Base-by-base conservation (phyloP, 352 stramenopile species). In the Globisporangium lucens region DNA sequence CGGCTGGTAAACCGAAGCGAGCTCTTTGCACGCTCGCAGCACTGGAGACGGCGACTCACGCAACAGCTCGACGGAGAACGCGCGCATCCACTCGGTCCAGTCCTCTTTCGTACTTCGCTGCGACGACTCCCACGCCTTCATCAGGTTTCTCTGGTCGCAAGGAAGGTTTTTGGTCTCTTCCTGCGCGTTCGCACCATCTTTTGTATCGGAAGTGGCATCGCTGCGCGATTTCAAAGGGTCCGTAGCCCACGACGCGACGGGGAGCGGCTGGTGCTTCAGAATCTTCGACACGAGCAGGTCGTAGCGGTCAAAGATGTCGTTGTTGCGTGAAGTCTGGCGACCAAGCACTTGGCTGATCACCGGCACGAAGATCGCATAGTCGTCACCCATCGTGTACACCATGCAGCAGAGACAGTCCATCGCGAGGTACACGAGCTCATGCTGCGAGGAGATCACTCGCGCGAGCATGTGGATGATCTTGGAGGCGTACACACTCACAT, bases 81-180 rank as follows among this genome's bases (percentile, higher is more conserved):
- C 82, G 8, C 98, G 81, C 79, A 99, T 99, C 98, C 98, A 99
- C 74, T 99, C 97, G 63, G 95, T 96, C 97, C 98, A 99, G 71
- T 99, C 98, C 66, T 96, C 89, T 58, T 95, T 95, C 12, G 87
- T 96, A 13, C 82, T 89, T 55, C 87, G 80, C 56, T 96, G 87
- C 10, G 87, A 90, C 47, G 84, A 79, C 52, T 96, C 89, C 89
- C 89, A 96, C 10, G 89, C 89, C 56, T 94, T 94, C 75, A 91
- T 83, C 24, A 96, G 69, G 59, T 94, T 91, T 49, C 83, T 82
- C 66, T 96, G 87, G 56, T 96, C 86, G 60, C 85, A 93, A 20
- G 88, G 88, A 22, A 94, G 66, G 47, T 72, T 90, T 58, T 92
- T 96, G 2, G 79, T 80, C 70, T 95, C 87, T 57, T 94, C 87